phyloP scores from a whole-genome alignment of 768 basidiomycete species.

The Pleurotus sapidus region DNA sequence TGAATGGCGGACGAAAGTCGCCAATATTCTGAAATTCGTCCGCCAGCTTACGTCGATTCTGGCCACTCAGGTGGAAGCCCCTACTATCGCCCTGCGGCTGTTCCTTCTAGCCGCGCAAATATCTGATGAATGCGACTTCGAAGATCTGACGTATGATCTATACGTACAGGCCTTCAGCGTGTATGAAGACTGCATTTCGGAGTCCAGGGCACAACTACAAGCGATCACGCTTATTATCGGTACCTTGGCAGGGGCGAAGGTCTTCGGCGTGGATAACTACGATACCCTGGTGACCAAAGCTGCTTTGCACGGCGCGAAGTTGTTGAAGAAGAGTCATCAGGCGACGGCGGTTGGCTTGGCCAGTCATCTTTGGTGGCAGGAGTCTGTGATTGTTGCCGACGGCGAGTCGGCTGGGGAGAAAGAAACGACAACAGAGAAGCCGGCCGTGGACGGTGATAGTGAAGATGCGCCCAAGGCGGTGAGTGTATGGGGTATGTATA shows the following conservation, averaged over 20 bases:
- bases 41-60: constrained; percentile 93
- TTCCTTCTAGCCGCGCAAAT: constrained; percentile 97
- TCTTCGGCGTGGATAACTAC: constrained; percentile 94
- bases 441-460: constrained; percentile 36
- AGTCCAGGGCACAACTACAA: constrained; percentile 92
- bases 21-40: constrained; percentile 90
- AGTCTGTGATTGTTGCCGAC: constrained; percentile 38
- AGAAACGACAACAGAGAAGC: constrained; percentile 33
- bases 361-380: constrained; percentile 99
- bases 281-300: constrained; percentile 98
- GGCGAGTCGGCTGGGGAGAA: constrained; percentile 31
- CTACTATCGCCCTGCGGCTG: constrained; percentile 87
- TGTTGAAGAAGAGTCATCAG: constrained; percentile 98
- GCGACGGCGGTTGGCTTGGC: constrained; percentile 92
- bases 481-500: constrained; percentile 26
- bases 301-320: constrained; percentile 93
- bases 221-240: constrained; percentile 97
- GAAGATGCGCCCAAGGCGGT: constrained; percentile 51
- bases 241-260: constrained; percentile 81
- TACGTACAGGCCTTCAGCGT: constrained; percentile 98
- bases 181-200: constrained; percentile 96
- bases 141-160: constrained; percentile 95
- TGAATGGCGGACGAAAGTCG: constrained; percentile 84
- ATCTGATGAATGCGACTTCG: constrained; percentile 91
- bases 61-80: constrained; percentile 89